phyloP scores from a whole-genome alignment of 2,329 filamentous ascomycete genomes.

The Fusarium avenaceum region DNA sequence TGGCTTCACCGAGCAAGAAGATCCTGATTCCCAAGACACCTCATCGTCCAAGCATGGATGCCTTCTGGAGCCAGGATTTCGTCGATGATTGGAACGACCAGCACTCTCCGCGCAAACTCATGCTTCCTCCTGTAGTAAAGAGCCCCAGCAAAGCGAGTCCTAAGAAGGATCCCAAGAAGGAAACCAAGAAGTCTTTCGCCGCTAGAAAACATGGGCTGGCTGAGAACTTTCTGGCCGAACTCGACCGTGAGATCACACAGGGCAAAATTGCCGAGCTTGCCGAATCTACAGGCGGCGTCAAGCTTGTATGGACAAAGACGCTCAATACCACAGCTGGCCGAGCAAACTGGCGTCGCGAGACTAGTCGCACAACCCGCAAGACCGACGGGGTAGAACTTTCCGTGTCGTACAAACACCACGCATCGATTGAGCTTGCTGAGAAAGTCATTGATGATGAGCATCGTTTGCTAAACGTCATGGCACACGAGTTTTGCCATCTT shows the following conservation, averaged over 20 bases:
- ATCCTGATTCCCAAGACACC: slow-evolving; percentile 65
- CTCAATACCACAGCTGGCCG: slow-evolving; percentile 84
- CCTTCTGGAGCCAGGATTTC: slow-evolving; percentile 71
- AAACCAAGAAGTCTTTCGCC: slow-evolving; percentile 72
- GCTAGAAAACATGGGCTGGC: slow-evolving; percentile 73
- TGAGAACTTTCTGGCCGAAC: slow-evolving; percentile 72
- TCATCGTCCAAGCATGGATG: slow-evolving; percentile 66
- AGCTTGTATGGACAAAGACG: slow-evolving; percentile 81
- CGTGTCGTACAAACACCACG: slow-evolving; percentile 68
- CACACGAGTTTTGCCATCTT: slow-evolving; percentile 96
- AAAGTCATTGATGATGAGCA: slow-evolving; percentile 86
- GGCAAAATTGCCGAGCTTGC: slow-evolving; percentile 72
- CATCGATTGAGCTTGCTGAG: slow-evolving; percentile 87
- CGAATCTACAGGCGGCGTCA: slow-evolving; percentile 75
- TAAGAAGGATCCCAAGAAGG: slow-evolving; percentile 56
- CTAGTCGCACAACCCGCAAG: slow-evolving; percentile 55
- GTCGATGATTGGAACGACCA: slow-evolving; percentile 75
- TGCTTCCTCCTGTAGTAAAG: slow-evolving; percentile 50
- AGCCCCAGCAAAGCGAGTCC: slow-evolving; percentile 50
- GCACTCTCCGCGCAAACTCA: slow-evolving; percentile 65
- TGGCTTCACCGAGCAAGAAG: slow-evolving; percentile 53
- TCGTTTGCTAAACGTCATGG: slow-evolving; percentile 88
- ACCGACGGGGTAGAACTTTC: slow-evolving; percentile 46
- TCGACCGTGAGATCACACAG: slow-evolving; percentile 75
- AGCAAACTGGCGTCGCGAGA: slow-evolving; percentile 78